Evolutionary conservation across 441 rosid genomes (phyloP).

Genomic region (Populus hybrid): DNA sequence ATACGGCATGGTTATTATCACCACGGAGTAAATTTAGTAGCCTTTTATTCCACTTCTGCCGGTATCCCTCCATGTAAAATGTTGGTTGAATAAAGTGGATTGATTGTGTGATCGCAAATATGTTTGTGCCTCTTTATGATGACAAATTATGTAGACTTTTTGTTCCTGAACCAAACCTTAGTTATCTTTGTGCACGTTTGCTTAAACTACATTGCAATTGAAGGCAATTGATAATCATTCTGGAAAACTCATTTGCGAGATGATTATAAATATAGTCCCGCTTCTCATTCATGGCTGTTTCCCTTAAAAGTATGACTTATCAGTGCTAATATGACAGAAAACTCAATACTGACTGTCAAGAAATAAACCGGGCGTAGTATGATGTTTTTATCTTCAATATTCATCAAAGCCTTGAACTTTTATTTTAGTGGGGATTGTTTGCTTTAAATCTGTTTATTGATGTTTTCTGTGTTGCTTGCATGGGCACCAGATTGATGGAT

Average conservation of each 20-base stretch:
- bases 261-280: background rate
- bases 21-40: background rate
- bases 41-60: background rate
- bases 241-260: background rate
- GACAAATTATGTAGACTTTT: background rate
- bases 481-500: constrained; percentile 55
- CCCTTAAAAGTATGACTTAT: too few relatives aligned
- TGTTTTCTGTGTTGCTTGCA: constrained; percentile 6
- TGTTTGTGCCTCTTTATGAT: background rate
- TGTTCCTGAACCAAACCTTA: background rate
- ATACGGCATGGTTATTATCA: background rate
- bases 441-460: background rate
- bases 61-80: background rate
- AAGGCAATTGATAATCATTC: background rate
- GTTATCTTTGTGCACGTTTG: too few relatives aligned
- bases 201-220: background rate
- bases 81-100: background rate
- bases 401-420: background rate
- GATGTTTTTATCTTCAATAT: background rate
- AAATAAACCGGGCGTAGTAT: background rate
- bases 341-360: too few relatives aligned
- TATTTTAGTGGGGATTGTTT: background rate
- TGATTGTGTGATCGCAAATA: background rate
- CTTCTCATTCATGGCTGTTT: background rate
- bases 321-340: too few relatives aligned